Conservation (phyloP, 305 asterid genomes). For the Salvia sclarea region DNA sequence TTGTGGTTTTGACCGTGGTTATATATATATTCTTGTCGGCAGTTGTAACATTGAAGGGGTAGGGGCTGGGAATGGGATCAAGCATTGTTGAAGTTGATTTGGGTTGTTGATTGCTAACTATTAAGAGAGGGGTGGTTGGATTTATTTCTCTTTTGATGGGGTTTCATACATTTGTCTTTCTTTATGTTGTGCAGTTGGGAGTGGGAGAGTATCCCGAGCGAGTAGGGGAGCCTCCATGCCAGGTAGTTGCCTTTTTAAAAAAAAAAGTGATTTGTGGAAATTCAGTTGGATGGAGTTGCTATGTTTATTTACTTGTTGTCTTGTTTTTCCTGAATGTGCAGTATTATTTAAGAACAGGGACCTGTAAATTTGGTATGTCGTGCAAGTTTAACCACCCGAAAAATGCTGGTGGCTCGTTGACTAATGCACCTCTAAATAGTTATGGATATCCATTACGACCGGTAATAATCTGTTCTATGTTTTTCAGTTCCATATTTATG, state of each 20-base stretch:
- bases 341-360: conserved; percentile 81
- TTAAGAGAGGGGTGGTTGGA: conserved; percentile 5
- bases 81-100: conserved; percentile 22
- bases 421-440: conserved; percentile 59
- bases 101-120: background rate
- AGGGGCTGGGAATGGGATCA: conserved; percentile 6
- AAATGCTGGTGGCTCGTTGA: conserved; percentile 70
- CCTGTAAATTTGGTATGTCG: conserved; percentile 81
- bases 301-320: conserved; percentile 12
- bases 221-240: conserved; percentile 79
- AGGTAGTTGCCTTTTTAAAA: conserved; percentile 49
- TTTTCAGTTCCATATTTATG: conserved; percentile 8
- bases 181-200: conserved; percentile 45
- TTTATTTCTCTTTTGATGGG: background rate
- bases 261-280: background rate
- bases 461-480: conserved; percentile 45
- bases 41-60: conserved; percentile 13
- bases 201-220: conserved; percentile 77
- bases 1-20: background rate
- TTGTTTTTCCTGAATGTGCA: conserved; percentile 39
- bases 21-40: conserved; percentile 23
- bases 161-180: conserved; percentile 4
- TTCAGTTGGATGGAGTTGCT: background rate
- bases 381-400: conserved; percentile 95
- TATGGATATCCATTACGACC: conserved; percentile 83